Evolutionary conservation across 257 asterid genomes (phyloP), one percentile per base, ranked within the genome.

Genomic region (Henckelia pumila): DNA sequence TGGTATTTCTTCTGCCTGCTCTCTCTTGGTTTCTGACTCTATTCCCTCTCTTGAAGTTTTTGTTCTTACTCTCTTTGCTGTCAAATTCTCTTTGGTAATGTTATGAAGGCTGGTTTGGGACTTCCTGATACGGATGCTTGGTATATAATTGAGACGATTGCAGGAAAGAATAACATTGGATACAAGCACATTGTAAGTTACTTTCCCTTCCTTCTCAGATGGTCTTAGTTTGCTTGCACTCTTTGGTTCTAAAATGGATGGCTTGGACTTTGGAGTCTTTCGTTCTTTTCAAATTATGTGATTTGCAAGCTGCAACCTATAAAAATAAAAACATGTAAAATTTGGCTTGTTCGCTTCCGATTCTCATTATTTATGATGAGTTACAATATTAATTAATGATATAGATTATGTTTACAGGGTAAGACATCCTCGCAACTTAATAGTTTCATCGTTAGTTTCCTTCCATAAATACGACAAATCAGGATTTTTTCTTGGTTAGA

Each of bases 91-190:
- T 62, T 75, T 64, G 76, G 66, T 71, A 60, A 65, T 85, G 75
- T 71, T 52, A 56, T 75, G 76, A 69, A 92, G 98, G 97, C 94
- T 77, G 99, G 96, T 25, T 73, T 93, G 71, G 99, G 95, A 74
- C 94, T 93, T 80, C 78, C 96, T 57, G 99, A 93, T 72, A 88
- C 81, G 69, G 97, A 93, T 72, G 92, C 97, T 4, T 93, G 99
- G 99, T 76, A 75, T 75, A 80, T 93, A 83, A 88, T 93, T 71
- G 99, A 93, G 79, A 93, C 97, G 56, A 88, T 93, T 58, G 99
- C 99, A 1, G 95, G 95, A 64, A 93, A 90, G 79, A 93, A 93
- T 69, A 93, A 90, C 72, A 83, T 93, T 79, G 96, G 97, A 44
- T 93, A 82, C 74, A 93, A 90, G 72, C 99, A 93, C 77, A 82